A percentile compares a stretch with the other conserved stretches of the same genome.
Evolutionary conservation across 306 rosid species (phyloP).

Genomic region (Fragaria iinumae): DNA sequence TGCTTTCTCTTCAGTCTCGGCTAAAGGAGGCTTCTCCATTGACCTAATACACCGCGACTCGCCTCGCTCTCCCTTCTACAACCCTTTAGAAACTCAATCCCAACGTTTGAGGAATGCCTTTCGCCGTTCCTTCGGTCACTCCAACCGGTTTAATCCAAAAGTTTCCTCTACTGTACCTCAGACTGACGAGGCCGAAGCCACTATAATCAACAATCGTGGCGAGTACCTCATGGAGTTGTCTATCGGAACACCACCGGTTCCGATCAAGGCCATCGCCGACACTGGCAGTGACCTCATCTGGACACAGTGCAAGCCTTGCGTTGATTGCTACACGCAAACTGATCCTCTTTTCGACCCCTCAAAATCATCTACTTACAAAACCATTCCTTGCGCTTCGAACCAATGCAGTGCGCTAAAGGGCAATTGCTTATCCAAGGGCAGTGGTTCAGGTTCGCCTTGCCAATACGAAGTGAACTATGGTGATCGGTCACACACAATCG

Average conservation of each 20-base stretch:
- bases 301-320: slow-evolving; percentile 60
- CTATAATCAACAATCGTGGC: background rate
- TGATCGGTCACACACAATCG: slow-evolving; percentile 22
- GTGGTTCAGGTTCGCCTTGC: slow-evolving; percentile 4
- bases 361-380: slow-evolving; percentile 33
- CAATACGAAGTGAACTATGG: slow-evolving; percentile 25
- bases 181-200: background rate
- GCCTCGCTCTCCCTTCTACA: slow-evolving; percentile 41
- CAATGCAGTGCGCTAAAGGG: background rate
- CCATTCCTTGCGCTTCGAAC: slow-evolving; percentile 11
- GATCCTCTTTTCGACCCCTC: slow-evolving; percentile 41
- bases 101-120: slow-evolving; percentile 30
- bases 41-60: slow-evolving; percentile 59
- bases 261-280: slow-evolving; percentile 39
- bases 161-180: background rate
- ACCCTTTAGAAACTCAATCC: slow-evolving; percentile 23
- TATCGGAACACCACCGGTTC: slow-evolving; percentile 52
- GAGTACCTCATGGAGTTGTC: slow-evolving; percentile 45
- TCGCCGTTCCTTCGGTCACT: slow-evolving; percentile 31
- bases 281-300: slow-evolving; percentile 60
- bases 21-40: slow-evolving; percentile 29
- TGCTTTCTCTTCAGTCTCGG: background rate
- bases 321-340: slow-evolving; percentile 32
- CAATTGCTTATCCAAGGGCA: background rate
- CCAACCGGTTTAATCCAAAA: background rate